Evolutionary conservation across 345 rosid genomes (phyloP), one percentile per base, ranked within the genome.

Genomic region (Hibiscus syriacus): DNA sequence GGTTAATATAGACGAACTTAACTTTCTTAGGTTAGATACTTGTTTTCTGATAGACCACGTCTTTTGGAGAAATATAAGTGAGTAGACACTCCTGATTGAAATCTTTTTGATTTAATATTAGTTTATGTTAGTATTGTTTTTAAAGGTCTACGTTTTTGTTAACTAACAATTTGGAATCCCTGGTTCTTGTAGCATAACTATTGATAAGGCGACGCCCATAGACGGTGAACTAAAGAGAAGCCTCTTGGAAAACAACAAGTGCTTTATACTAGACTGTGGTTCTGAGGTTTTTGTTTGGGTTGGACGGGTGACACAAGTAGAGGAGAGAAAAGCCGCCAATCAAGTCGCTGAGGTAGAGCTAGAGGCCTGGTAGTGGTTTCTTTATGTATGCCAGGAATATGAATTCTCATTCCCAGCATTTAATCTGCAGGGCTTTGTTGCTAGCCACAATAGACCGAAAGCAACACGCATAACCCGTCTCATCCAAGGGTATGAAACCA

Each of bases 291-390:
- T 86, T 86, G 77, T 94, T 78, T 94, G 99, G 99, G 92, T 91
- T 85, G 99, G 99, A 69, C 96, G 97, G 76, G 84, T 82, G 76
- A 94, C 99, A 60, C 95, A 86, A 80, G 85, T 94, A 77, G 97
- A 94, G 73, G 99, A 89, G 80, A 89, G 97, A 79, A 94, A 94
- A 86, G 77, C 81, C 70, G 92, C 92, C 74, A 81, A 77, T 81
- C 91, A 85, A 83, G 83, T 78, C 64, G 92, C 86, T 71, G 97
- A 94, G 99, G 99, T 94, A 69, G 63, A 68, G 61, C 66, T 74
- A 60, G 70, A 66, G 48, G 66, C 32, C 8, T 49, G 41, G 50
- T 22, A 8, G 34, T 16, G 34, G 20, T 52, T 69, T 49, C 60
- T 66, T 72, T 39, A 23, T 56, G 50, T 54, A 38, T 30, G 64